phyloP scores from a whole-genome alignment of 139 green algal species.

The Chlorella sp. region DNA sequence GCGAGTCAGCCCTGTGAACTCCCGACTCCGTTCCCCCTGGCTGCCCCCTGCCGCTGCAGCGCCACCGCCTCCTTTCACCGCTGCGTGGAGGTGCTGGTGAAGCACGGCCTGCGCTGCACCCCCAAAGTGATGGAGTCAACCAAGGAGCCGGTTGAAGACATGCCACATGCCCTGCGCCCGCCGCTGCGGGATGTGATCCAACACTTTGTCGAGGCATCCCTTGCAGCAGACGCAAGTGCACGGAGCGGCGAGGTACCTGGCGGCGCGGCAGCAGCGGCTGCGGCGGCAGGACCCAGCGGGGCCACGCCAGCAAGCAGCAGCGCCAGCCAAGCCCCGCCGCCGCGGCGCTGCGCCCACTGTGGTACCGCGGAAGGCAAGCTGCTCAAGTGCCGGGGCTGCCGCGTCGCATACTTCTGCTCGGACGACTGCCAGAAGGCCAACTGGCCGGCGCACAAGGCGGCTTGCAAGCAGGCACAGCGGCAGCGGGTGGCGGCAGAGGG shows the following conservation, averaged over 20 bases:
- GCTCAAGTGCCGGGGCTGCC: conserved; percentile 11
- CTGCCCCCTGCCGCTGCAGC: neutral
- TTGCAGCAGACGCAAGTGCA: neutral
- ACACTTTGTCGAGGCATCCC: neutral
- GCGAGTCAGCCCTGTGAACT: too few species aligned
- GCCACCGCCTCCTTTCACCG: neutral
- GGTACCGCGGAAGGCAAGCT: neutral
- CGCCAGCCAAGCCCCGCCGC: neutral
- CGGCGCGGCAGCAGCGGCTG: neutral
- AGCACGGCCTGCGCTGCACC: neutral
- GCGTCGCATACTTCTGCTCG: neutral
- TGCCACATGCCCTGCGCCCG: neutral
- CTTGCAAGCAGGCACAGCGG: neutral
- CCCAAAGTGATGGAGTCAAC: neutral
- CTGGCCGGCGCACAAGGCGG: conserved; percentile 7
- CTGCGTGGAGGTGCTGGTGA: neutral
- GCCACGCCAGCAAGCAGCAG: neutral
- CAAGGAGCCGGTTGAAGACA: neutral
- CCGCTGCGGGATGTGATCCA: neutral
- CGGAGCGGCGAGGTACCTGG: too few species aligned
- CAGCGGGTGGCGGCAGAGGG: too few species aligned
- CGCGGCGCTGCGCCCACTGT: neutral
- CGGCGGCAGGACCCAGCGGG: neutral
- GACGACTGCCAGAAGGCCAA: neutral
- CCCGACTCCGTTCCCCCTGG: neutral